Conservation (phyloP, 176 grass and related monocot genomes). For the Carex littledalei region DNA sequence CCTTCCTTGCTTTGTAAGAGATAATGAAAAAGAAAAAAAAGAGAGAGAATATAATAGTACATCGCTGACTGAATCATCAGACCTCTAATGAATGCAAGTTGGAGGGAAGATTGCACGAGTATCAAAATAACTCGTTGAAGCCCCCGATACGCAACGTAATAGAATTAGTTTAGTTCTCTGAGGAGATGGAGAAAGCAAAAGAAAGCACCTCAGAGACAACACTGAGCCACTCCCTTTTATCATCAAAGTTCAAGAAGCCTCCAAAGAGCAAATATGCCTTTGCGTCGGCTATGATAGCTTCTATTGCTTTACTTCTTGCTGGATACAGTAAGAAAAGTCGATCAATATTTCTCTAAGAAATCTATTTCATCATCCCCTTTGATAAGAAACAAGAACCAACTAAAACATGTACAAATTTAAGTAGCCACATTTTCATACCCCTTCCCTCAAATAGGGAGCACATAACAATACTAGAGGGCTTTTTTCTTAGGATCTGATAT, state of each 20-base stretch:
- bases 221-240: neutral
- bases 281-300: neutral
- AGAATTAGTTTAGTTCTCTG: too few species aligned
- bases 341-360: neutral
- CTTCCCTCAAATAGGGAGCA: too few species aligned
- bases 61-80: neutral
- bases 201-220: neutral
- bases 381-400: neutral
- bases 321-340: neutral
- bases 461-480: too few species aligned
- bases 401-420: neutral
- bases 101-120: too few species aligned
- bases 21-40: too few species aligned
- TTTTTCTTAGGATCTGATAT: too few species aligned
- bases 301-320: neutral
- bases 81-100: too few species aligned
- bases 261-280: conserved; percentile 2
- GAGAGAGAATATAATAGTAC: neutral
- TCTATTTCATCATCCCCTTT: neutral
- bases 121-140: neutral
- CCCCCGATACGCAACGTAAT: neutral
- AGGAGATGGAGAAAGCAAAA: neutral
- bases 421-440: neutral
- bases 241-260: neutral
- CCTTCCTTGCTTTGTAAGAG: too few species aligned